These are phyloP conservation scores for Dendryphion nanum DNA, from an alignment of 2,329 filamentous ascomycete species.

Conservation along the genomic window DNA sequence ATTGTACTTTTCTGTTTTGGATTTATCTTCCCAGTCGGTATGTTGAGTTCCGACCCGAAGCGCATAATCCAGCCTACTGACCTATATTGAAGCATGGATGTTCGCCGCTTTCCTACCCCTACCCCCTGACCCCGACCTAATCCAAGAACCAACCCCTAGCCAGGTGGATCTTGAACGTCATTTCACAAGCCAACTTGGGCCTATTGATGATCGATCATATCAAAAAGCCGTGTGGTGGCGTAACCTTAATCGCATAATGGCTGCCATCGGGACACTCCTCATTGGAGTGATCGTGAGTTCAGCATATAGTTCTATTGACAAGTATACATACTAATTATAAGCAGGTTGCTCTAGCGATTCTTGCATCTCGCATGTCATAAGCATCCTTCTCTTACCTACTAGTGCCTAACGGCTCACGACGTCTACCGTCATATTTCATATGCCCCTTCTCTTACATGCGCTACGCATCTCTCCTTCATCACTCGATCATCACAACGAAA, in stretches of 20 bases:
- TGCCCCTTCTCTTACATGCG: slow-evolving; percentile 1
- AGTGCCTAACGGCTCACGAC: slow-evolving; percentile 1
- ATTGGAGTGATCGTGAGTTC: slow-evolving; percentile 54
- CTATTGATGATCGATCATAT: slow-evolving; percentile 49
- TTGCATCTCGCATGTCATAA: slow-evolving; percentile 35
- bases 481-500: slow-evolving; percentile 7
- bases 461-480: slow-evolving; percentile 3
- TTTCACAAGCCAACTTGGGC: slow-evolving; percentile 44
- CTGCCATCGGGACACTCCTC: slow-evolving; percentile 55
- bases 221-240: slow-evolving; percentile 66
- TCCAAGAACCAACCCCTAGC: slow-evolving; percentile 46
- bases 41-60: slow-evolving; percentile 13
- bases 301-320: neutral
- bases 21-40: slow-evolving; percentile 69
- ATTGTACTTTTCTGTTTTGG: slow-evolving; percentile 72
- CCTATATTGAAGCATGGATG: slow-evolving; percentile 65
- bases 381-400: neutral
- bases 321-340: slow-evolving; percentile 5
- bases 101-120: slow-evolving; percentile 73
- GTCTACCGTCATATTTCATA: neutral
- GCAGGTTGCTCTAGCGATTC: slow-evolving; percentile 37
- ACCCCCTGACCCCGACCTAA: slow-evolving; percentile 55
- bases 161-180: slow-evolving; percentile 43
- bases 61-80: slow-evolving; percentile 18
- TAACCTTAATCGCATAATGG: slow-evolving; percentile 62